Conservation (phyloP, 2,329 filamentous ascomycete species). For the Akanthomyces uredinophilus region DNA sequence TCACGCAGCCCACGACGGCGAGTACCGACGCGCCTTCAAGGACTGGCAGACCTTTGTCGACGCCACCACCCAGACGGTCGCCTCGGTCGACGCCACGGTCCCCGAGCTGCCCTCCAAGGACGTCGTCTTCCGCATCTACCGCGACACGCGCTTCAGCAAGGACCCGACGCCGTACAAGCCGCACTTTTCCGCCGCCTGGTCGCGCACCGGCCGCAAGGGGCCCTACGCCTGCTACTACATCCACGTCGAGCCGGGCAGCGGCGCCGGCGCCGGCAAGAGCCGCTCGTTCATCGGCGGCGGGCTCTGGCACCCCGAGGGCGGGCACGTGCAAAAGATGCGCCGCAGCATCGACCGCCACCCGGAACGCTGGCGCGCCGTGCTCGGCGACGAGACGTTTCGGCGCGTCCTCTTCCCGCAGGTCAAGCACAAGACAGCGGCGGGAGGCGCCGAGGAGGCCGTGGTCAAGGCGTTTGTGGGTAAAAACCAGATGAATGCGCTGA, state of each 20-base stretch:
- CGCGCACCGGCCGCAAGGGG: conserved; percentile 79
- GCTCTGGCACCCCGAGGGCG: conserved; percentile 71
- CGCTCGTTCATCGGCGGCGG: conserved; percentile 71
- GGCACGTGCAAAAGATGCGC: conserved; percentile 61
- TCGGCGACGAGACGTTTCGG: conserved; percentile 57
- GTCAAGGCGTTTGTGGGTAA: conserved; percentile 64
- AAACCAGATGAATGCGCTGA: conserved; percentile 72
- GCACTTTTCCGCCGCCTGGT: conserved; percentile 82
- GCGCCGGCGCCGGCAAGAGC: too few species aligned
- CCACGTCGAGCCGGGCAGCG: conserved; percentile 68
- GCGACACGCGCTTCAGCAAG: conserved; percentile 79
- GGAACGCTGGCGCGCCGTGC: conserved; percentile 60
- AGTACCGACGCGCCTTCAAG: conserved; percentile 71
- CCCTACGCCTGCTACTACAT: conserved; percentile 87
- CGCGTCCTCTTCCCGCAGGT: conserved; percentile 55
- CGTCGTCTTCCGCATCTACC: conserved; percentile 80
- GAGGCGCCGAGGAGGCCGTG: conserved; percentile 43
- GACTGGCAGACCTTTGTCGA: conserved; percentile 81
- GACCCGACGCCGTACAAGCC: conserved; percentile 88
- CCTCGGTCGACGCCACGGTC: conserved; percentile 70
- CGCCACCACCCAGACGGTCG: conserved; percentile 63
- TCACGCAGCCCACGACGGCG: conserved; percentile 64
- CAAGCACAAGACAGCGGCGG: conserved; percentile 26
- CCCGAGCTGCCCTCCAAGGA: conserved; percentile 85
- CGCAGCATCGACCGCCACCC: conserved; percentile 71